Base-by-base conservation (phyloP, 2,329 filamentous ascomycete genomes). In the Colletotrichum sojae region DNA sequence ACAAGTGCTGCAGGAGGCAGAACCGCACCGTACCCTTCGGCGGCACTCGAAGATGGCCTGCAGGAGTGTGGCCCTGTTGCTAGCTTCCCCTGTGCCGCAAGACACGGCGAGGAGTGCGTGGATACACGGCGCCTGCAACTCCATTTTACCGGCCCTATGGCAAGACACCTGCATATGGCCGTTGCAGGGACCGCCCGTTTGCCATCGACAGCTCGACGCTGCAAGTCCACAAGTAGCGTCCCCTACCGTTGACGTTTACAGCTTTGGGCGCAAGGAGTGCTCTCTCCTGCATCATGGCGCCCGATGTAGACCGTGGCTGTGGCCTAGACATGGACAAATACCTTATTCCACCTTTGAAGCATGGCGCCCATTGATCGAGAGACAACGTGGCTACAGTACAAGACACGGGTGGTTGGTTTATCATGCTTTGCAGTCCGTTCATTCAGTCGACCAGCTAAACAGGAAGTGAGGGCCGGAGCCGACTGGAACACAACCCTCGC, bases 151-250 rank as follows among this genome's bases (percentile, higher is more conserved):
- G 73, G 75, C 71, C 74, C 73, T 75, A 73, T 74, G 73, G 72
- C 73, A 71, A 73, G 73, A 76, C 73, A 70, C 43, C 58, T 74
- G 73, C 77, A 79, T 76, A 78, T 78, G 78, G 76, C 76, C 45
- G 68, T 18, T 48, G 69, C 76, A 76, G 73, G 74, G 74, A 72
- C 70, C 61, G 64, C 53, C 43, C 64, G 67, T 72, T 54, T 15
- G 49, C 59, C 60, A 18, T 45, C 62, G 55, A 60, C 57, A 65
- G 51, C 58, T 69, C 65, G 60, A 70, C 53, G 31, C 71, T 71
- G 62, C 66, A 68, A 62, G 70, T 71, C 39, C 61, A 22, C 67
- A 13, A 69, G 67, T 64, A 55, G 72, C 60, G 22, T 48, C 54
- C 48, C 39, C n/a, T 20, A 20, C 49, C 51, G 27, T 49, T 22